Evolutionary conservation across 1,139 yeast species (phyloP).

Genomic region (Martiniozyma asiatica): DNA sequence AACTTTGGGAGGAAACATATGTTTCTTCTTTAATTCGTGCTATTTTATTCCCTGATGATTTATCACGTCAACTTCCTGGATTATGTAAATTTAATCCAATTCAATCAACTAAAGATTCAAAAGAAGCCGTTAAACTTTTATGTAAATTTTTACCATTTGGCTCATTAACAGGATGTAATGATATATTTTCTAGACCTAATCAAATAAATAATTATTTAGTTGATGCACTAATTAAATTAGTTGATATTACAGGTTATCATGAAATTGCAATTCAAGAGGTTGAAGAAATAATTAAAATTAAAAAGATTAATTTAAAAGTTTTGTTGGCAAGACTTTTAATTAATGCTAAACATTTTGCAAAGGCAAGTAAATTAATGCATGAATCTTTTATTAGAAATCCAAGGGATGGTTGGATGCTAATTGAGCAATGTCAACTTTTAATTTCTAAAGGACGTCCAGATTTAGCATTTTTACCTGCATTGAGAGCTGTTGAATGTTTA

Average conservation of each 20-base stretch:
- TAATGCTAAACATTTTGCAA: constrained; percentile 60
- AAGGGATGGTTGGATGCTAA: constrained; percentile 47
- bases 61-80: constrained; percentile 49
- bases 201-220: constrained; percentile 61
- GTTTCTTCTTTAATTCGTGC: constrained; percentile 66
- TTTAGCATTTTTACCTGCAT: constrained; percentile 63
- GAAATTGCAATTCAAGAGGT: constrained; percentile 47
- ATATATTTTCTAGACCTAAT: constrained; percentile 58
- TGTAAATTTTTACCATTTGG: constrained; percentile 60
- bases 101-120: constrained; percentile 34
- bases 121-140: constrained; percentile 46
- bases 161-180: constrained; percentile 47
- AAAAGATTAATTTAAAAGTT: constrained; percentile 33
- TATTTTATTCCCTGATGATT: constrained; percentile 54
- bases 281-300: constrained; percentile 20
- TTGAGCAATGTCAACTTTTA: constrained; percentile 65
- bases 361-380: constrained; percentile 59
- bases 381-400: constrained; percentile 45
- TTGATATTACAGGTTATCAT: constrained; percentile 54
- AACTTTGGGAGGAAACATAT: constrained; percentile 70
- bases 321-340: constrained; percentile 43
- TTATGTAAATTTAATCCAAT: constrained; percentile 33
- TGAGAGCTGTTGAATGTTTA: constrained; percentile 63
- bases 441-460: constrained; percentile 53
- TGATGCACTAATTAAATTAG: constrained; percentile 56